phyloP scores from a whole-genome alignment of 495 filamentous ascomycete genomes.

The Letharia columbiana region DNA sequence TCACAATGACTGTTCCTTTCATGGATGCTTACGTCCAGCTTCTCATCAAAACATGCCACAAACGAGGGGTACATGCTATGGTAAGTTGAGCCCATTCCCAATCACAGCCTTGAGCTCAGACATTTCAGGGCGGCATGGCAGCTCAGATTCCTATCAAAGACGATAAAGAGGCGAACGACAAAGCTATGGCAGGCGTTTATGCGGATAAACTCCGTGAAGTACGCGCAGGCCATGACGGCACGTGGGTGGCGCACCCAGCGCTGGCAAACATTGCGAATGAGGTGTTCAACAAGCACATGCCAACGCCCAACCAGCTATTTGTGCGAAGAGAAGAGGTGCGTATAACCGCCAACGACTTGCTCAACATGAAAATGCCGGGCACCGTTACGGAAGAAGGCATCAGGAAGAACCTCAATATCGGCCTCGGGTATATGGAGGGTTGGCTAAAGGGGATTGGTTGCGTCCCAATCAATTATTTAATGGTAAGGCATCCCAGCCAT shows the following conservation, averaged over 20 bases:
- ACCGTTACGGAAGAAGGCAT: conserved; percentile 92
- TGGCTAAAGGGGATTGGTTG: conserved; percentile 94
- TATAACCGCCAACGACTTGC: conserved; percentile 78
- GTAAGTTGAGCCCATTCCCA: conserved; percentile 25
- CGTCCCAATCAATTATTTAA: conserved; percentile 97
- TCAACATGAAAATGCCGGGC: conserved; percentile 98
- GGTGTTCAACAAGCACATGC: conserved; percentile 98
- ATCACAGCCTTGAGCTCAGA: conserved; percentile 17
- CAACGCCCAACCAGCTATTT: conserved; percentile 95
- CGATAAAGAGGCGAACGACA: conserved; percentile 79
- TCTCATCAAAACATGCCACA: conserved; percentile 95
- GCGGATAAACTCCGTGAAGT: conserved; percentile 96
- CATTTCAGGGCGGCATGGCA: conserved; percentile 76
- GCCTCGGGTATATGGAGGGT: conserved; percentile 96
- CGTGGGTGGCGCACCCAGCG: conserved; percentile 96
- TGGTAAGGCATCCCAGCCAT: conserved; percentile 42
- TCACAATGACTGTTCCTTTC: conserved; percentile 98
- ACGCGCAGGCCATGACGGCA: conserved; percentile 88
- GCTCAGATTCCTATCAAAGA: conserved; percentile 98
- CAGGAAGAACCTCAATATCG: conserved; percentile 96
- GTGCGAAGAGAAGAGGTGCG: conserved; percentile 81
- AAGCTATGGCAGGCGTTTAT: conserved; percentile 86
- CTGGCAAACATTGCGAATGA: conserved; percentile 82
- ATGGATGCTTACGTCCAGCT: conserved; percentile 97
- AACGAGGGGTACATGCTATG: conserved; percentile 94